Conservation (phyloP, 768 basidiomycete species). For the Hygrocybe punicea region DNA sequence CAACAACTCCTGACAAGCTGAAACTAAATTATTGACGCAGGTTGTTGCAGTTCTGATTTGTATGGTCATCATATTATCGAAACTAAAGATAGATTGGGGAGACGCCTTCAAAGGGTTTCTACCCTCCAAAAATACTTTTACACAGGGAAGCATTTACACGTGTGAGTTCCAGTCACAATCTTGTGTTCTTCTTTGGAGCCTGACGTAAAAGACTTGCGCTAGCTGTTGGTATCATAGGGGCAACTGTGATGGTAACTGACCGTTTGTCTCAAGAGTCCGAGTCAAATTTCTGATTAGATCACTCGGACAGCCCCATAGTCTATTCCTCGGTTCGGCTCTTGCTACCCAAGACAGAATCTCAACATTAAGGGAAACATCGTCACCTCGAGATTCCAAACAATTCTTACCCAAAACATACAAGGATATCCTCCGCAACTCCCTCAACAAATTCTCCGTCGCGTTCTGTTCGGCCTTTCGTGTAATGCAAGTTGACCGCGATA, state of each 20-base stretch:
- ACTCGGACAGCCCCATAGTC: conserved; percentile 66
- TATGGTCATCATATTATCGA: conserved; percentile 73
- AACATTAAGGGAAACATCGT: conserved; percentile 23
- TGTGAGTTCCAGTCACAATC: conserved; percentile 39
- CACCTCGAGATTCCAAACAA: conserved; percentile 15
- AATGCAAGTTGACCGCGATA: background rate
- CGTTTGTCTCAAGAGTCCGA: background rate
- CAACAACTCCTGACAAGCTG: background rate
- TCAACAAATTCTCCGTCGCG: background rate
- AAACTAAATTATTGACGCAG: conserved; percentile 29
- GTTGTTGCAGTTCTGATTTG: conserved; percentile 71
- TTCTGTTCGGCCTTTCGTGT: conserved; percentile 8
- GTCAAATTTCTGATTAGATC: background rate
- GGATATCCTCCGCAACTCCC: conserved; percentile 6
- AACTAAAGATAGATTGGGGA: conserved; percentile 67
- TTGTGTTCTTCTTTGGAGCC: conserved; percentile 23
- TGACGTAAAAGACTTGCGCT: conserved; percentile 16
- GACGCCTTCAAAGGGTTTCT: conserved; percentile 72
- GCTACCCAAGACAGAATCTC: conserved; percentile 76
- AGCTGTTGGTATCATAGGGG: conserved; percentile 17
- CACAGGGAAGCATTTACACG: conserved; percentile 57
- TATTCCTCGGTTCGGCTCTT: conserved; percentile 85
- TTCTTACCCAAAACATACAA: conserved; percentile 15
- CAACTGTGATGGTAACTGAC: background rate
- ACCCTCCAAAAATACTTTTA: conserved; percentile 63